Evolutionary conservation across 208 protist genomes (phyloP), one percentile per base, ranked within the genome.

Genomic region (Eutreptiella sp.): DNA sequence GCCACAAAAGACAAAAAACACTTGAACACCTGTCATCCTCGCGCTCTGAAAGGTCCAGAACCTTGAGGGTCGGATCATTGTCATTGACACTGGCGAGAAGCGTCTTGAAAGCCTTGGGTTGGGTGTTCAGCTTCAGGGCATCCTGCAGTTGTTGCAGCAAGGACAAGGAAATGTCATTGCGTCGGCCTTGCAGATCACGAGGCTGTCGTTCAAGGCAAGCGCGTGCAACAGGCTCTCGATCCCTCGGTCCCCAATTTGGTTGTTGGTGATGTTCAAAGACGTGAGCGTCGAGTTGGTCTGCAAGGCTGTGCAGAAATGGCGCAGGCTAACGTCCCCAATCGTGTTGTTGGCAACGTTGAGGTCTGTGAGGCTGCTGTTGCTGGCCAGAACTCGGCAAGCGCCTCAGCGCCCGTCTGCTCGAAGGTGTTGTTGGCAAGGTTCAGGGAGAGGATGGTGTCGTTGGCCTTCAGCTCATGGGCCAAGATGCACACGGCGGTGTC

Each of bases 401-500:
- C 43, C 26, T 73, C 52, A 54, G 79, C 86, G 21, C 79, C 81
- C 0, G 66, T 70, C 14, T 27, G 41, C 42, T 72, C 71, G 57
- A 91, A 74, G 38, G 52, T 66, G 53, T 87, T 89, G 43, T 74
- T 76, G 39, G 63, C 63, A 4, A 84, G 48, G 48, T 83, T 68
- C 2, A 89, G 47, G n/a, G 59, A 33, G 9, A 59, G 36, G 27
- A 91, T 76, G 57, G 58, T 76, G 4, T 42, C 42, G 7, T 69
- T 79, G 1, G 52, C 72, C 1, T 23, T 52, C 48, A 91, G 41
- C 5, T 75, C 76, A 23, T 50, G 31, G 68, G 77, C 84, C 28
- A 91, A 66, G 4, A 73, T 78, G 28, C 43, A 47, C 46, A 88
- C 65, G 9, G 75, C 83, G 38, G 75, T 33, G 63, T 89, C 81